Base-by-base conservation (phyloP, 116 monocot species). In the Dioscorea cayenensis region DNA sequence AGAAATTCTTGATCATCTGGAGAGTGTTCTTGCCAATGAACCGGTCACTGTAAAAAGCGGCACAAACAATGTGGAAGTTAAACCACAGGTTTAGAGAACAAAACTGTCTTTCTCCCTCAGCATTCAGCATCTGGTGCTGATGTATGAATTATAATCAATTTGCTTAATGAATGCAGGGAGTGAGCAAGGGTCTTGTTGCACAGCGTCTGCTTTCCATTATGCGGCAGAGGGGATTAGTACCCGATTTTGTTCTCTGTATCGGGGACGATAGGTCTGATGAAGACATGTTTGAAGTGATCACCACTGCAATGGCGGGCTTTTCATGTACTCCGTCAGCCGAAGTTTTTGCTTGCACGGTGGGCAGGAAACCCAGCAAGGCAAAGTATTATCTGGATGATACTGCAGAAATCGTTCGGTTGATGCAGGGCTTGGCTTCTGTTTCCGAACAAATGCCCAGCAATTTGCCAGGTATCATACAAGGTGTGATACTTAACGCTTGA, bases 1-100 rank as follows among this genome's bases (percentile, higher is more conserved):
- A 73, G 94, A 91, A 75, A 86, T 95, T n/a, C 74, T 91, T 18
- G 88, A 86, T 36, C 94, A 95, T 59, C 86, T 95, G 13, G 94
- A 91, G 70, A 91, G 94, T 49, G 94, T 91, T 23, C 91, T 95
- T n/a, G 80, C 86, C n/a, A 88, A 90, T 48, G 94, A 94, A 66
- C 90, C 94, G 0, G 94, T 94, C 20, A 82, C 86, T 14, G 94
- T 95, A n/a, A 95, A 91, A 71, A 82, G 82, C 23, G 84, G 89
- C 28, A 67, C 70, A 0, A 75, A 86, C 58, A 81, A 76, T 18
- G 91, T 95, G 6, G 94, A 89, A 72, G 91, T 95, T 51, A 95
- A 95, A 55, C 94, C 94, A 9, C 91, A 89, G 91, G 94, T 94
- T 58, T 28, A n/a, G 3, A 10, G 43, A 43, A 43, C 4, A 43